Evolutionary conservation across 495 filamentous ascomycete genomes (phyloP), one percentile per base, ranked within the genome.

Genomic region (Aspergillus sclerotioniger): DNA sequence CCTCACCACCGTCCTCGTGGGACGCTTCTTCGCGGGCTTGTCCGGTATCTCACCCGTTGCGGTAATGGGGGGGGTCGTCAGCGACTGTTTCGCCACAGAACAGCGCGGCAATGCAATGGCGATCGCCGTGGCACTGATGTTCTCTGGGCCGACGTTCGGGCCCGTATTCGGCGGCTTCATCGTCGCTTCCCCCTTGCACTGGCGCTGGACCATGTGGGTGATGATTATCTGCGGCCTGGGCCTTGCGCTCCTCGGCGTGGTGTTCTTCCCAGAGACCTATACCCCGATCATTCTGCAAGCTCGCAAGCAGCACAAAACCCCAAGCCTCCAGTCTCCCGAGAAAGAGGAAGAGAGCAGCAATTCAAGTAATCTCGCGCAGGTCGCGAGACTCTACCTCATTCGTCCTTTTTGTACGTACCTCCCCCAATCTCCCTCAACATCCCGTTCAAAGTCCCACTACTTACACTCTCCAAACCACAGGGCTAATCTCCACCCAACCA

Each of bases 261-360:
- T 37, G 75, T 12, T 63, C 79, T 49, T 62, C 80, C 59, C 68
- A 81, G 86, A 89, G 67, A 85, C 86, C 2, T 87, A 86, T 63
- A 72, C 79, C 5, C 82, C 82, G 3, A 71, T 77, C 39, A 65
- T 88, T 21, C 80, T 89, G 17, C 72, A 77, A 59, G 67, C 70
- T 19, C 84, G 82, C 16, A 80, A 81, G 64, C 69, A 82, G 57
- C 86, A 82, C 6, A 83, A 81, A 19, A 86, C 87, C 56, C 58
- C 46, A 20, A 54, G 75, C 59, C 59, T 54, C 37, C 57, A 52
- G 16, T 35, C 54, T 1, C 53, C 37, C 12, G 59, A 62, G 7
- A 28, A 44, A 28, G 48, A 47, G 16, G 43, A 25, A 25, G 25
- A 25, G 25, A 25, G 25, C 25, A 25, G 25, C 25, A 25, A 25